Evolutionary conservation across 768 basidiomycete species (phyloP).

Genomic region (Tephrocybe sp.): DNA sequence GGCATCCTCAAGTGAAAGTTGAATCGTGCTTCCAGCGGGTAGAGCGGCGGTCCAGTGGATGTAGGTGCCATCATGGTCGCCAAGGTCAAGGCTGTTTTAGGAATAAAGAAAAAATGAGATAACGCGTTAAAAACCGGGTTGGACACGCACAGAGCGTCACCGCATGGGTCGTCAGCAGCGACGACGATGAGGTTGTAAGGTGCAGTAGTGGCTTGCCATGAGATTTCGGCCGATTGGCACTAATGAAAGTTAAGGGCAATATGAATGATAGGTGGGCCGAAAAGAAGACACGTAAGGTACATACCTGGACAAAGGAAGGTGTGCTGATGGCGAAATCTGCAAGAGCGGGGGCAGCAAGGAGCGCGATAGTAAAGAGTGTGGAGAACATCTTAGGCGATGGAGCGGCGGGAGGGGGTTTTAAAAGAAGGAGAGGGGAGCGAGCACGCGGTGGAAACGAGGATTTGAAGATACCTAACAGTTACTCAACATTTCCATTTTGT

Average conservation of each 20-base stretch:
- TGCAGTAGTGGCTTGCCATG: constrained; percentile 45
- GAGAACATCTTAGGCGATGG: constrained; percentile 63
- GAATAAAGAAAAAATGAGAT: constrained; percentile 6
- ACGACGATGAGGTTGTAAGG: constrained; percentile 67
- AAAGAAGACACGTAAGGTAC: constrained; percentile 11
- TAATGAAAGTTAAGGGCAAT: constrained; percentile 23
- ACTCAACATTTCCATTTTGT: constrained; percentile 10
- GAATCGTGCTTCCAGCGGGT: constrained; percentile 45
- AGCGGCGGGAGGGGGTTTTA: constrained; percentile 26
- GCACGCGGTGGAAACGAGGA: constrained; percentile 26
- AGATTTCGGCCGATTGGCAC: constrained; percentile 53
- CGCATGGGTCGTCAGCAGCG: constrained; percentile 53
- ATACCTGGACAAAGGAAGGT: constrained; percentile 56
- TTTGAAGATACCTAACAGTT: constrained; percentile 17
- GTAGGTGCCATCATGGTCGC: constrained; percentile 46
- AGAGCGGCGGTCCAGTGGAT: constrained; percentile 48
- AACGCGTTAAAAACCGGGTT: background rate
- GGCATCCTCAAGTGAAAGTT: constrained; percentile 55
- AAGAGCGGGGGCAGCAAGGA: constrained; percentile 60
- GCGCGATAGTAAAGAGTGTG: constrained; percentile 74
- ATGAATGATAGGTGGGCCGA: background rate
- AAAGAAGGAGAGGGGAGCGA: constrained; percentile 24
- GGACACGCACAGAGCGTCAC: constrained; percentile 53
- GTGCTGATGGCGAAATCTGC: constrained; percentile 56
- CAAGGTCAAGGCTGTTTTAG: constrained; percentile 54